phyloP scores from a whole-genome alignment of 768 basidiomycete genomes.

The Auricularia heimuer region DNA sequence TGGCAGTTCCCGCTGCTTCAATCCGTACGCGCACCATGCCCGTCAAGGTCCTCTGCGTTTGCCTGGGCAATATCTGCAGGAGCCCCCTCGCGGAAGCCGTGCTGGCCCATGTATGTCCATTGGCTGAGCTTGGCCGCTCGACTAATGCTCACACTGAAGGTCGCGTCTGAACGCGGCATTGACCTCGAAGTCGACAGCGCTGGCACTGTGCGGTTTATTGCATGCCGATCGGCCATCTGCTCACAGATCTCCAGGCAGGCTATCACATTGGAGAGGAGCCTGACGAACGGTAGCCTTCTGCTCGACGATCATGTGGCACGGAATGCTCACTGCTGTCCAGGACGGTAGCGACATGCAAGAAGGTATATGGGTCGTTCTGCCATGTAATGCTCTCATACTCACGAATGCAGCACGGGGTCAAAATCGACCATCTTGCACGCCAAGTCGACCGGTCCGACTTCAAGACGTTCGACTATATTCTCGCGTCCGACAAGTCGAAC shows the following conservation, averaged over 20 bases:
- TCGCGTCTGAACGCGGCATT: constrained; percentile 55
- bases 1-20: not conserved
- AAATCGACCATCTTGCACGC: constrained; percentile 61
- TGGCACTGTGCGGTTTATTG: constrained; percentile 9
- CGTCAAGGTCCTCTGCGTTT: constrained; percentile 53
- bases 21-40: not conserved
- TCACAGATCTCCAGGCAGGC: constrained; percentile 28
- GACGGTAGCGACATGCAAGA: constrained; percentile 58
- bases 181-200: constrained; percentile 45
- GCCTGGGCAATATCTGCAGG: constrained; percentile 77
- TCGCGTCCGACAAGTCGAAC: constrained; percentile 77
- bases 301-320: not conserved
- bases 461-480: constrained; percentile 65
- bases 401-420: constrained; percentile 50
- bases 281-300: constrained; percentile 53
- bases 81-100: constrained; percentile 93
- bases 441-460: constrained; percentile 63
- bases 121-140: constrained; percentile 4
- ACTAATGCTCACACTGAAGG: constrained; percentile 5
- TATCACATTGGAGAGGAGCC: constrained; percentile 82
- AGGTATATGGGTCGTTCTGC: constrained; percentile 31
- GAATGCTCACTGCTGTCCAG: constrained; percentile 24
- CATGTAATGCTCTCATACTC: constrained; percentile 2
- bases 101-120: constrained; percentile 37
- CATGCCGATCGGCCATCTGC: not conserved